Evolutionary conservation across 2,329 filamentous ascomycete species (phyloP).

Genomic region (Hypoxylon sp.): DNA sequence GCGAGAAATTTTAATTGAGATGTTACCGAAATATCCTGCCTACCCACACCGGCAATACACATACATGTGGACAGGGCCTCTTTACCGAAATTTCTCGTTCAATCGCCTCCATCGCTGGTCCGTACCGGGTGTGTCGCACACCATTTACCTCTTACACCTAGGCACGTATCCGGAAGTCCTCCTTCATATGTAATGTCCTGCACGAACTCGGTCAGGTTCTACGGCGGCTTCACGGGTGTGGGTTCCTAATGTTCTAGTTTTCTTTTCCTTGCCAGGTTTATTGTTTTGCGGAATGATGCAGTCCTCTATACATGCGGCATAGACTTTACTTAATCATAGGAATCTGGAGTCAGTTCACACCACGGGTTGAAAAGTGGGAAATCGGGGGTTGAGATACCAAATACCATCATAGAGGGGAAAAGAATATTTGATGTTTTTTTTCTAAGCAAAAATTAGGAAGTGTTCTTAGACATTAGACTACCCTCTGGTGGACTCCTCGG

Average conservation of each 20-base stretch:
- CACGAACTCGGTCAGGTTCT: conserved; percentile 14
- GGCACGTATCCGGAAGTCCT: conserved; percentile 15
- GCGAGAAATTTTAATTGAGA: conserved; percentile 20
- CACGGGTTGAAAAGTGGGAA: conserved; percentile 29
- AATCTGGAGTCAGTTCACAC: conserved; percentile 37
- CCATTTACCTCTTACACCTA: conserved; percentile 18
- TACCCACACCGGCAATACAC: conserved; percentile 12
- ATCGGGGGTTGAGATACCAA: conserved; percentile 44
- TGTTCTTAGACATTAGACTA: conserved; percentile 37
- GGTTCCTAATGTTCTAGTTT: not conserved
- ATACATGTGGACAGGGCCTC: conserved; percentile 14
- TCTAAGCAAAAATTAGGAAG: conserved; percentile 22
- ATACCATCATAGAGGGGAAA: conserved; percentile 42
- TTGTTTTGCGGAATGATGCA: conserved; percentile 31
- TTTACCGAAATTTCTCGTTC: conserved; percentile 18
- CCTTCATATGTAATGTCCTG: conserved; percentile 25
- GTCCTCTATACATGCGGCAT: conserved; percentile 24
- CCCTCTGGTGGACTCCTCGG: conserved; percentile 26
- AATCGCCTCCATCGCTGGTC: conserved; percentile 4
- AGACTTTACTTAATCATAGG: conserved; percentile 35
- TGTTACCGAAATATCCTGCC: conserved; percentile 18
- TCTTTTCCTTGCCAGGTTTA: conserved; percentile 27
- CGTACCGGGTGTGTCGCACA: conserved; percentile 17
- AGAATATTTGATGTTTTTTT: conserved; percentile 20
- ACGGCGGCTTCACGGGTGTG: conserved; percentile 17